Conservation (phyloP, 2,329 filamentous ascomycete species). For the Colletotrichum trifolii region DNA sequence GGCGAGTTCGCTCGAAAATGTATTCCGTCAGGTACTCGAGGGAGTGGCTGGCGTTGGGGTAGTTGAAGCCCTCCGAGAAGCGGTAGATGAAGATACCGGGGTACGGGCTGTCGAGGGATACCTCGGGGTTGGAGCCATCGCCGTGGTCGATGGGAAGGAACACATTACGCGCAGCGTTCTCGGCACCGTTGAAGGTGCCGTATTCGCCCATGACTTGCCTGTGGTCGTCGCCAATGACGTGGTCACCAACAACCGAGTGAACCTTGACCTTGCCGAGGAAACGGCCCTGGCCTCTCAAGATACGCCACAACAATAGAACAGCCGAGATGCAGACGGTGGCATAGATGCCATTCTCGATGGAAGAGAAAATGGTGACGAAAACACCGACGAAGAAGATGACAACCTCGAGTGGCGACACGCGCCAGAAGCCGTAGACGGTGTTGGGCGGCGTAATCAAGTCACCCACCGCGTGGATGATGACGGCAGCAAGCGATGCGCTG, state of each 20-base stretch:
- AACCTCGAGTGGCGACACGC: conserved; percentile 88
- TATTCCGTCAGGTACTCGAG: conserved; percentile 80
- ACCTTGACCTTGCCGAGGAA: conserved; percentile 88
- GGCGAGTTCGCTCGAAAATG: conserved; percentile 77
- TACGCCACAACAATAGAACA: conserved; percentile 83
- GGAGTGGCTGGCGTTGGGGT: conserved; percentile 91
- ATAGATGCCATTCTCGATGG: conserved; percentile 94
- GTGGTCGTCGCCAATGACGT: conserved; percentile 72
- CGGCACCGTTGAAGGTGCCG: conserved; percentile 62
- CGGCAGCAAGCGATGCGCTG: conserved; percentile 79
- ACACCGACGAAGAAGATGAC: conserved; percentile 95
- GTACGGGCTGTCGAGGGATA: conserved; percentile 83
- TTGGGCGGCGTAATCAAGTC: conserved; percentile 93
- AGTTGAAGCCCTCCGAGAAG: conserved; percentile 95
- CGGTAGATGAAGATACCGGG: conserved; percentile 96
- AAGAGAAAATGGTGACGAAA: conserved; percentile 86
- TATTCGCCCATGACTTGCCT: conserved; percentile 61
- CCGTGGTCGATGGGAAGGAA: conserved; percentile 88
- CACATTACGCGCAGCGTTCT: conserved; percentile 73
- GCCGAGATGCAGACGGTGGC: conserved; percentile 82
- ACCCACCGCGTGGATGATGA: conserved; percentile 96
- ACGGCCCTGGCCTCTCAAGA: conserved; percentile 83
- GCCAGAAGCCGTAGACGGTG: conserved; percentile 95
- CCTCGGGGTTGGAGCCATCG: conserved; percentile 90
- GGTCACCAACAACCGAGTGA: conserved; percentile 84